Base-by-base conservation (phyloP, 2,329 filamentous ascomycete species). In the Phyllosticta citribraziliensis region DNA sequence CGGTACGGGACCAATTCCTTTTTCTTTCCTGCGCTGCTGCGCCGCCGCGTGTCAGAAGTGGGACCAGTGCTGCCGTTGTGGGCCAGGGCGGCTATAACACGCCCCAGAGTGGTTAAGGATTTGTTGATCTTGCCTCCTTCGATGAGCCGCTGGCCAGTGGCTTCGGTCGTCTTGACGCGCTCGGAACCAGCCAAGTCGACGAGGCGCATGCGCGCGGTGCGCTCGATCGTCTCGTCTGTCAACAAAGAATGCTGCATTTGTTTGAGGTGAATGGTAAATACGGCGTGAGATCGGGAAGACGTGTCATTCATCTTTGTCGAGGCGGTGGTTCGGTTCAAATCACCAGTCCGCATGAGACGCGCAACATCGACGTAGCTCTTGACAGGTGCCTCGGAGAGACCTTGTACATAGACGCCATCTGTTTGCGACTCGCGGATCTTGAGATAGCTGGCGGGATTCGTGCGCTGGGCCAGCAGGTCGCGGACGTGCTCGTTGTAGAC, bases 261-360 rank as follows among this genome's bases (percentile, higher is more conserved):
- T 77, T 96, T 97, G 62, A 99, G 82, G 78, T 96, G 94, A 68
- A 99, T 94, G 27, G 94, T 99, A 74, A 99, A 99, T 62, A 99
- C 94, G 8, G 94, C 91, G 71, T 99, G 94, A 65, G 91, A 96
- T 73, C 94, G 89, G 65, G 91, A 96, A 59, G 91, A 96, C 2
- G 93, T 97, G 74, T 99, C 94, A 75, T 99, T 99, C 94, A 99
- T 99, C 78, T 97, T 97, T 63, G 94, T 99, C 71, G 89, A 91
- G 14, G 94, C 94, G 20, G 85, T 88, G 0, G 94, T 97, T 55
- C 94, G 87, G 62, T 89, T 96, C 65, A 83, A 79, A 73, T 99
- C 94, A 62, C 94, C 94, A 69, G 86, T 84, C 68, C 88, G 89
- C 91, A 99, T 97, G 75, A 89, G 87, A 50, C 89, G 87, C 74